These are phyloP conservation scores for Nemania sp. DNA, from an alignment of 2,329 filamentous ascomycete species.

Conservation along the genomic window DNA sequence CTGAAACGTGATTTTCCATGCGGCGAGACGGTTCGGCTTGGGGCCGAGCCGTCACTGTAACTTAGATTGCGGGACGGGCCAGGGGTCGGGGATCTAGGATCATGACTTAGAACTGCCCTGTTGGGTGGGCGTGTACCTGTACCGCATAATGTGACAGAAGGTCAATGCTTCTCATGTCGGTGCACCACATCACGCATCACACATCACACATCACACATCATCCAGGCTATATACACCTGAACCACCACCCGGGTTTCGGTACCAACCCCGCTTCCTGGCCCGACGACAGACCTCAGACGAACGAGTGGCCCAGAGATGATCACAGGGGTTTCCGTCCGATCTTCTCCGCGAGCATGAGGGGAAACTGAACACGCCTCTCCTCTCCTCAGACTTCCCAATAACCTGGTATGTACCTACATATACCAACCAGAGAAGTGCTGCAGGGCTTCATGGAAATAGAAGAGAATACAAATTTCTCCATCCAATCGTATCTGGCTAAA, in stretches of 20 bases:
- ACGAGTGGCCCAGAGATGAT: not conserved
- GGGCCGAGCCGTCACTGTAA: conserved; percentile 46
- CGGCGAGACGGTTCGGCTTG: conserved; percentile 45
- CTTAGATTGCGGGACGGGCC: conserved; percentile 44
- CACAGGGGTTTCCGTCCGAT: not conserved
- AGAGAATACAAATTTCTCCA: not conserved
- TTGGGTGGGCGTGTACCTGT: conserved; percentile 15
- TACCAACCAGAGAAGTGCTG: not conserved
- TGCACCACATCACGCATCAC: too few relatives aligned
- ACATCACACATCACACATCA: too few relatives aligned
- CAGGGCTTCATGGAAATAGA: not conserved
- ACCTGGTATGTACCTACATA: conserved; percentile 3
- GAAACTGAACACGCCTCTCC: not conserved
- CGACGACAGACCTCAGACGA: not conserved
- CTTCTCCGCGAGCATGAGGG: not conserved
- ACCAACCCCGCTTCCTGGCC: not conserved
- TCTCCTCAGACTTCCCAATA: not conserved
- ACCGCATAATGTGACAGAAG: conserved; percentile 22
- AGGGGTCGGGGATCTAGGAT: conserved; percentile 35
- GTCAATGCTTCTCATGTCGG: conserved; percentile 23
- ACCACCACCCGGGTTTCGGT: conserved; percentile 3
- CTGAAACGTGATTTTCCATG: conserved; percentile 46
- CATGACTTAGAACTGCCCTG: conserved; percentile 21
- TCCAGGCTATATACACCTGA: not conserved
- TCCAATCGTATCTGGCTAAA: not conserved